Evolutionary conservation across 2,329 filamentous ascomycete species (phyloP).

Genomic region (Aaosphaeria pasadenensis): DNA sequence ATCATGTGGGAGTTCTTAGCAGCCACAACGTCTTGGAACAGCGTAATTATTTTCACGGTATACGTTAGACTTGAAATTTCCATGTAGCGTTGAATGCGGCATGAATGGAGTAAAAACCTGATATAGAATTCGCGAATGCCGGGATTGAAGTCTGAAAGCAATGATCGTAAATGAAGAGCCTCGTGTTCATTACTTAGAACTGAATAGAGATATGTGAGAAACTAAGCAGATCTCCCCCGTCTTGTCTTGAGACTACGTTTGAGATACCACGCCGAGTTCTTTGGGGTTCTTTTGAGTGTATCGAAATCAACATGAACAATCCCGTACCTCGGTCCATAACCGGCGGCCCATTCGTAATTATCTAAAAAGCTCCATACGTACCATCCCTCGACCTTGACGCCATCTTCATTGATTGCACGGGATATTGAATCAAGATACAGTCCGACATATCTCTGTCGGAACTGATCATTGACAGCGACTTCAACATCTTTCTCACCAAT

Average conservation of each 20-base stretch:
- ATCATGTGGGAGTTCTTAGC: neutral
- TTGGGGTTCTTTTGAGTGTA: neutral
- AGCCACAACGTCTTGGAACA: neutral
- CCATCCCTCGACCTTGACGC: neutral
- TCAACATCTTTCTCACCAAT: neutral
- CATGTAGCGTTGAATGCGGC: neutral
- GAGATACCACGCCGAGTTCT: neutral
- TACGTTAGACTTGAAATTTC: neutral
- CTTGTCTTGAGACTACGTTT: neutral
- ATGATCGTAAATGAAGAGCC: neutral
- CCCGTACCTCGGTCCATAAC: neutral
- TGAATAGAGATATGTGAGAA: neutral
- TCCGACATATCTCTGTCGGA: neutral
- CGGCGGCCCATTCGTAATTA: neutral
- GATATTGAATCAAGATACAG: neutral
- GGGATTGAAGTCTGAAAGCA: neutral
- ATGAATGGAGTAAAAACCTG: neutral
- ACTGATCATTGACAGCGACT: neutral
- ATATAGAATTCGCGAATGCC: neutral
- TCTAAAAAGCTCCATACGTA: neutral
- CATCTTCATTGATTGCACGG: neutral
- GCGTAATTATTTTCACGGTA: neutral
- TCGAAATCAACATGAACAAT: slow-evolving; percentile 1
- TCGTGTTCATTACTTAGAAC: neutral
- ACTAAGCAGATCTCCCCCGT: neutral